phyloP scores from a whole-genome alignment of 2,329 filamentous ascomycete genomes.

The Clonostachys sp. region DNA sequence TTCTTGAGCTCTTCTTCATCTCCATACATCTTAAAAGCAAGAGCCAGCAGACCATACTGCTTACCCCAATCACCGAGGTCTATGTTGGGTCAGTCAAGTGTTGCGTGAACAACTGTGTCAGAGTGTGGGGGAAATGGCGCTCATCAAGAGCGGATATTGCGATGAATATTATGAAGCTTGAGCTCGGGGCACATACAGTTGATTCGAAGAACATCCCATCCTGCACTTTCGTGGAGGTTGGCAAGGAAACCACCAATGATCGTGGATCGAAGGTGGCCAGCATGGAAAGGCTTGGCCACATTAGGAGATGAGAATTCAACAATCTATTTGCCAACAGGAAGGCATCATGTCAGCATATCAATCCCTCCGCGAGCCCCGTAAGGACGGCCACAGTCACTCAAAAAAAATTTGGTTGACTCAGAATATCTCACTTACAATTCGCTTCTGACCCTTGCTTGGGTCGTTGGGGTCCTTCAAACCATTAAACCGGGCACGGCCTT shows the following conservation, averaged over 20 bases:
- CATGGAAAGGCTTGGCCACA: slow-evolving; percentile 82
- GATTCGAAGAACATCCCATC: slow-evolving; percentile 70
- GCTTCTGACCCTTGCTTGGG: slow-evolving; percentile 57
- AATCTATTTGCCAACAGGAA: slow-evolving; percentile 30
- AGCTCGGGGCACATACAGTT: slow-evolving; percentile 37
- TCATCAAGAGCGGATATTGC: background rate
- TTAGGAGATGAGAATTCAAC: slow-evolving; percentile 85
- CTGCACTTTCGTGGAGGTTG: slow-evolving; percentile 65
- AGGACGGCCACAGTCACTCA: no score
- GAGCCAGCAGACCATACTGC: slow-evolving; percentile 68
- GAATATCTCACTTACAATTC: slow-evolving; percentile 26
- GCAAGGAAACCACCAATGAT: slow-evolving; percentile 76
- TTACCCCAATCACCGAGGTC: slow-evolving; percentile 81
- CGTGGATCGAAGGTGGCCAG: slow-evolving; percentile 71
- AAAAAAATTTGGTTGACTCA: no score
- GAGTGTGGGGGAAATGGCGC: no score
- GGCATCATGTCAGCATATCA: background rate
- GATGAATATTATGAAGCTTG: background rate
- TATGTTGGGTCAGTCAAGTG: background rate
- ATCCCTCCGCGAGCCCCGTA: background rate
- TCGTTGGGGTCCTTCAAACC: slow-evolving; percentile 60
- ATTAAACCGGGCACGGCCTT: slow-evolving; percentile 55
- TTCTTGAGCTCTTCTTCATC: slow-evolving; percentile 64
- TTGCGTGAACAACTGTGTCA: no score
- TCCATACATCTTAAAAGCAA: slow-evolving; percentile 73